Evolutionary conservation across 768 basidiomycete species (phyloP).

Genomic region (Auriscalpium orientale): DNA sequence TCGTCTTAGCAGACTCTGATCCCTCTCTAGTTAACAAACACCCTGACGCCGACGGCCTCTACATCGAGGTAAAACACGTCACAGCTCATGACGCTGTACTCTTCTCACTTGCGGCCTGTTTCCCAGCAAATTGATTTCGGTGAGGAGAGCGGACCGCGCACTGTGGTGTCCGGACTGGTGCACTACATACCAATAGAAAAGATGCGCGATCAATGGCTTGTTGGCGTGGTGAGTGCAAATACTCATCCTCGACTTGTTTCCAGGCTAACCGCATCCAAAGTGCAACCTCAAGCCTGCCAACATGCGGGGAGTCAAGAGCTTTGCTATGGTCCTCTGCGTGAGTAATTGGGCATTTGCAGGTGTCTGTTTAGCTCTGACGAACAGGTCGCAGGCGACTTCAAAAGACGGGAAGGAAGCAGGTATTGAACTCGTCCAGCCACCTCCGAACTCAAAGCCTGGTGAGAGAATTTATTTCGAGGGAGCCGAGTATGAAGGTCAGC

Average conservation of each 20-base stretch:
- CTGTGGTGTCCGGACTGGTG: conserved; percentile 94
- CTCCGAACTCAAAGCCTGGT: conserved; percentile 77
- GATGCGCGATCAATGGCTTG: conserved; percentile 77
- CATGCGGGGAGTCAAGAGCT: conserved; percentile 98
- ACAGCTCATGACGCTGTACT: too few species aligned
- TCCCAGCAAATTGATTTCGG: conserved; percentile 89
- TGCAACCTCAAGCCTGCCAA: conserved; percentile 93
- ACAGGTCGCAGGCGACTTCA: conserved; percentile 60
- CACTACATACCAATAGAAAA: conserved; percentile 94
- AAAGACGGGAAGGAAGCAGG: conserved; percentile 87
- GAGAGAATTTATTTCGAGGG: conserved; percentile 96
- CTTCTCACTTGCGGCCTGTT: background rate
- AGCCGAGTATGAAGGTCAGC: conserved; percentile 70
- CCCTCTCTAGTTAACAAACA: conserved; percentile 71
- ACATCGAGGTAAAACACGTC: conserved; percentile 63
- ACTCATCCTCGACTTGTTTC: background rate
- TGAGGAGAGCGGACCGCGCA: conserved; percentile 89
- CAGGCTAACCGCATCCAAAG: conserved; percentile 25
- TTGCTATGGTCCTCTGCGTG: conserved; percentile 95
- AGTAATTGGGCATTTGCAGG: conserved; percentile 17
- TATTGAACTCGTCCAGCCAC: conserved; percentile 88
- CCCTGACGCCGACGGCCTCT: conserved; percentile 96
- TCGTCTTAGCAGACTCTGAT: background rate
- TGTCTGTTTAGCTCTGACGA: background rate
- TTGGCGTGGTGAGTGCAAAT: conserved; percentile 60